Conservation (phyloP, 202 grass and related monocot genomes). For the Setaria viridis region DNA sequence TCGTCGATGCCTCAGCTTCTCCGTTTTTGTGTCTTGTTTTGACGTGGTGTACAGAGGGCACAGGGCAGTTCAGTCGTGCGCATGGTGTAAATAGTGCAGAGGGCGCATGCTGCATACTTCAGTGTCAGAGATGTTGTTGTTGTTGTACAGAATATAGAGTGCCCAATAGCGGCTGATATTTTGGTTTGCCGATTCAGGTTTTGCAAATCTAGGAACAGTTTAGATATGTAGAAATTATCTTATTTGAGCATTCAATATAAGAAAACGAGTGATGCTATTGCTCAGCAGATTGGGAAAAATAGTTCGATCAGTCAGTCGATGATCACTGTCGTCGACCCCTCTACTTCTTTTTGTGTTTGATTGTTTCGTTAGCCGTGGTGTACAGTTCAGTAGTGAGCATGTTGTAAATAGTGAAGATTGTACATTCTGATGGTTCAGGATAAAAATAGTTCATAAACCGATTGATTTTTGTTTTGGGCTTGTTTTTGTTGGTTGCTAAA, state of each 20-base stretch:
- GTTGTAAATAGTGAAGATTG: no score
- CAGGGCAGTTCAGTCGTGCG: background rate
- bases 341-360: no score
- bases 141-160: constrained; percentile 3
- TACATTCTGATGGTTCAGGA: no score
- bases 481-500: no score
- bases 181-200: constrained; percentile 5
- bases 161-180: background rate
- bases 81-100: constrained; percentile 9
- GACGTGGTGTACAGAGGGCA: background rate
- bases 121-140: background rate
- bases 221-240: background rate
- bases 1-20: background rate
- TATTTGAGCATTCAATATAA: background rate
- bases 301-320: no score
- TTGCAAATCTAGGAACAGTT: constrained; percentile 17
- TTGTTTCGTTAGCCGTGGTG: no score
- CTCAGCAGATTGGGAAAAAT: no score
- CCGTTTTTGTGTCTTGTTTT: background rate
- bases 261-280: no score
- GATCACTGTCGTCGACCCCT: no score
- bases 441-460: no score
- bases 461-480: no score
- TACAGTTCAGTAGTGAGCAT: no score
- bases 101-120: background rate